Evolutionary conservation across 2,329 filamentous ascomycete species (phyloP).

Genomic region (Colletotrichum echinochloae): DNA sequence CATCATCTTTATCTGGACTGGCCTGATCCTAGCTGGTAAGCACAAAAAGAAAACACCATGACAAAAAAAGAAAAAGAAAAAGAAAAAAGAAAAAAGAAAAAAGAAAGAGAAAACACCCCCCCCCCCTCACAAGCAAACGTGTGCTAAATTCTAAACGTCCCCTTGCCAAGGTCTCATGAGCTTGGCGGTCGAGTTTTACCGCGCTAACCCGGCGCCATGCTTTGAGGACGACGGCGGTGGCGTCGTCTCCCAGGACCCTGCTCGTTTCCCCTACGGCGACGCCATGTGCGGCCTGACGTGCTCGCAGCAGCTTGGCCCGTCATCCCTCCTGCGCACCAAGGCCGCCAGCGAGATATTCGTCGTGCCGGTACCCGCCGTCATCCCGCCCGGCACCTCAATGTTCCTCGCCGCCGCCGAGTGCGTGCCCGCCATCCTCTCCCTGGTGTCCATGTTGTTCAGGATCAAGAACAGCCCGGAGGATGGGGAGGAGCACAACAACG

Average conservation of each 20-base stretch:
- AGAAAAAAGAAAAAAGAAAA: too few relatives aligned
- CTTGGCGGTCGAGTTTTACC: constrained; percentile 74
- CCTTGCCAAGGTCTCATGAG: constrained; percentile 65
- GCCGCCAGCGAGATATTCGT: constrained; percentile 72
- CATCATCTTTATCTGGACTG: constrained; percentile 75
- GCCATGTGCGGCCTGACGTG: constrained; percentile 62
- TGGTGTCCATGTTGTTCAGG: constrained; percentile 73
- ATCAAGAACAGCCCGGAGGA: constrained; percentile 54
- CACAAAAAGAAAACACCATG: background rate
- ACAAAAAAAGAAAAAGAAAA: too few relatives aligned
- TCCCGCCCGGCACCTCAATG: constrained; percentile 70
- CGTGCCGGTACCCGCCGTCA: constrained; percentile 65
- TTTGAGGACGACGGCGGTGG: constrained; percentile 52
- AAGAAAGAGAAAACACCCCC: too few relatives aligned
- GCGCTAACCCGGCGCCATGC: constrained; percentile 60
- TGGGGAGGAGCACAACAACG: constrained; percentile 48
- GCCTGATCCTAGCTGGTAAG: constrained; percentile 69
- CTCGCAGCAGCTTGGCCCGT: constrained; percentile 58
- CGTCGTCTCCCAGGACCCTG: constrained; percentile 49
- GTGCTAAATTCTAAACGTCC: constrained; percentile 1
- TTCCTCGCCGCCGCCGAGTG: constrained; percentile 74
- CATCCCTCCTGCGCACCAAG: constrained; percentile 65
- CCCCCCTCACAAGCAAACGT: background rate
- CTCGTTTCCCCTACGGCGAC: constrained; percentile 58
- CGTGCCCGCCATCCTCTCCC: constrained; percentile 71